Evolutionary conservation across 2,329 filamentous ascomycete genomes (phyloP), one percentile per base, ranked within the genome.

Genomic region (Phoma sp.): DNA sequence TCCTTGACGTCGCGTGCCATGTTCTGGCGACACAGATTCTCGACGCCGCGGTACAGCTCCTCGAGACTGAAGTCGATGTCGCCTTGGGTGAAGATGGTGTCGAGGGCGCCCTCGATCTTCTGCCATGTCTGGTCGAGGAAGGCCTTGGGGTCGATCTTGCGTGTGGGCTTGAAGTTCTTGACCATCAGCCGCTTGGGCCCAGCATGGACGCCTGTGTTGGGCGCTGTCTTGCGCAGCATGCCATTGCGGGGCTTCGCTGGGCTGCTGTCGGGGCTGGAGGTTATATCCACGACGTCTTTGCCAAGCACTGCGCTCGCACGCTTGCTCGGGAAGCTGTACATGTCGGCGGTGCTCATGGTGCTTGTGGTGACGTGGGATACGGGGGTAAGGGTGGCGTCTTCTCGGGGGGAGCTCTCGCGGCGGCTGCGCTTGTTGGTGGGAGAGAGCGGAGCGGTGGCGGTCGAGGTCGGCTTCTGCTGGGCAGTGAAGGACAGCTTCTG

Each of bases 131-230:
- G 86, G 36, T 87, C 81, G 66, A 96, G 91, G 78, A 96, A 98
- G 60, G 85, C 82, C 59, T 90, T 86, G 19, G 90, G 84, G 65
- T 92, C 85, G 50, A 84, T 81, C 54, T 83, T 82, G n/a, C 84
- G 78, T 17, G 82, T 82, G 1, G 84, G 83, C 55, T 89, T 87
- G 61, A 97, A 83, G 73, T 97, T 98, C 84, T 96, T 96, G 67
- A 99, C 91, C n/a, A 94, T 85, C 40, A 99, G 84, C 76, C 89
- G 93, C 81, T 89, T 93, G 19, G 91, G 88, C 29, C 92, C 92
- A 17, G 54, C 43, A 36, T 54, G 66, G 10, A 83, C 81, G 67
- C 91, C 86, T 12, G 91, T 88, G 64, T 89, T 90, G 70, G 93
- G 91, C 45, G 80, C 79, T 49, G 73, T 74, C 37, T 68, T 71